Percentiles rank a stretch among this genome's conserved stretches.
These are phyloP conservation scores for Acanthamoeba healyi DNA, from an alignment of 208 protist species.

Conservation along the genomic window DNA sequence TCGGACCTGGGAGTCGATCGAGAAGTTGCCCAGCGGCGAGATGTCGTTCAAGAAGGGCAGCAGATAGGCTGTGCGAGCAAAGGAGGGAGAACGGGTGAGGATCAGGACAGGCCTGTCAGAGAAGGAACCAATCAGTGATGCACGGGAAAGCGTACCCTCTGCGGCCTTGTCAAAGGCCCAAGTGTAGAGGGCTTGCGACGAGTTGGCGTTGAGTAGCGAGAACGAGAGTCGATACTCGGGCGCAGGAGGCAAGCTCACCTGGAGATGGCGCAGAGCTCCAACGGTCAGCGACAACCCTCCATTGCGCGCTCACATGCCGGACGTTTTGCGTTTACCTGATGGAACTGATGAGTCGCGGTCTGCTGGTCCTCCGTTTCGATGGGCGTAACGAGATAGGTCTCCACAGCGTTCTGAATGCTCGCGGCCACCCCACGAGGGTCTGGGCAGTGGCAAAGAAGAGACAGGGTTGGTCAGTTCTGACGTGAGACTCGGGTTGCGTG, in stretches of 20 bases:
- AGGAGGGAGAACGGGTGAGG: background rate
- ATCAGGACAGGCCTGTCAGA: background rate
- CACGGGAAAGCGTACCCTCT: background rate
- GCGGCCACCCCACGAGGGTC: background rate
- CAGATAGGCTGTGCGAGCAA: background rate
- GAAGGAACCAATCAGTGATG: background rate
- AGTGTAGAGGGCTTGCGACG: background rate
- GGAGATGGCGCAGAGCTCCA: background rate
- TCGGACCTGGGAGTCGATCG: slow-evolving; percentile 40
- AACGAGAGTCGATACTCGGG: slow-evolving; percentile 82
- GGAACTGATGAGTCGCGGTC: background rate
- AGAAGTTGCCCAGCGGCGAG: slow-evolving; percentile 42
- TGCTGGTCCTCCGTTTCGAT: background rate
- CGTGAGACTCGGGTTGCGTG: background rate
- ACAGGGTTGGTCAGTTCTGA: background rate
- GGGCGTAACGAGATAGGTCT: background rate
- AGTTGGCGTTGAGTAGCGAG: slow-evolving; percentile 78
- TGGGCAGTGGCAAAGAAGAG: background rate
- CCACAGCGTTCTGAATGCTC: background rate
- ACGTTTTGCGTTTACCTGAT: background rate
- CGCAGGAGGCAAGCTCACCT: slow-evolving; percentile 62
- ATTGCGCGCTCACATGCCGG: background rate
- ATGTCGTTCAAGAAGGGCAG: background rate
- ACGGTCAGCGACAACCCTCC: background rate
- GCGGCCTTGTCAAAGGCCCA: slow-evolving; percentile 27